Conservation (phyloP, 2,329 filamentous ascomycete species). For the Cyclaneusma minus region DNA sequence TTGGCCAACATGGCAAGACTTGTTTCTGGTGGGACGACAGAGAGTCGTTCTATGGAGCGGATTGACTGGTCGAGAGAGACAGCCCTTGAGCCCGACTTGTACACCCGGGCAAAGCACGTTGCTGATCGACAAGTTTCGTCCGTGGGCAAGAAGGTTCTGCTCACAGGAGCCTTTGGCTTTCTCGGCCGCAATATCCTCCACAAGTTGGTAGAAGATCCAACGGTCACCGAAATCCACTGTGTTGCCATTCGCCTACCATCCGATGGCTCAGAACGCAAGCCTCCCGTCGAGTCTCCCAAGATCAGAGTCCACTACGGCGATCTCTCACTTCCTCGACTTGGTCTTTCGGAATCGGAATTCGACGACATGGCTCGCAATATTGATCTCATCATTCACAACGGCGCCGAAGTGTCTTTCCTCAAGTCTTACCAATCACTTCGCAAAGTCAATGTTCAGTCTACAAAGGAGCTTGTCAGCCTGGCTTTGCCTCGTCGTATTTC, state of each 20-base stretch:
- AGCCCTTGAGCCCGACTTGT: slow-evolving; percentile 19
- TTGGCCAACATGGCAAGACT: slow-evolving; percentile 19
- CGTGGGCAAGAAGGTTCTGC: not conserved
- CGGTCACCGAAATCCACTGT: slow-evolving; percentile 25
- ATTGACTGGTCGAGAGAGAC: slow-evolving; percentile 4
- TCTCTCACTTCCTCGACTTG: slow-evolving; percentile 20
- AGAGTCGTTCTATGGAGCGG: too few relatives aligned
- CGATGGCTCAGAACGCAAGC: not conserved
- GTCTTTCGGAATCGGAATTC: slow-evolving; percentile 19
- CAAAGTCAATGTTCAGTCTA: slow-evolving; percentile 20
- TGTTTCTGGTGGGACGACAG: not conserved
- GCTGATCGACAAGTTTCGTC: slow-evolving; percentile 20
- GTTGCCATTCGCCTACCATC: slow-evolving; percentile 21
- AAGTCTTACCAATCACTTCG: slow-evolving; percentile 22
- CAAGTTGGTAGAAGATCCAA: slow-evolving; percentile 17
- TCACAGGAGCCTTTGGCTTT: slow-evolving; percentile 19
- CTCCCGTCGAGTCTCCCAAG: slow-evolving; percentile 3
- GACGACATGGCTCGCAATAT: slow-evolving; percentile 15
- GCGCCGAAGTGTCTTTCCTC: slow-evolving; percentile 24
- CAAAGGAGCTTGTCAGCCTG: slow-evolving; percentile 19
- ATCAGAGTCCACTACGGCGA: slow-evolving; percentile 22
- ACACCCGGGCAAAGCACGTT: slow-evolving; percentile 27
- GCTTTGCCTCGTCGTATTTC: slow-evolving; percentile 15
- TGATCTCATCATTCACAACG: slow-evolving; percentile 37
- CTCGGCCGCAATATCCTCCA: slow-evolving; percentile 23